Evolutionary conservation across 2,329 filamentous ascomycete genomes (phyloP), one percentile per base, ranked within the genome.

Genomic region (Diplodia seriata): DNA sequence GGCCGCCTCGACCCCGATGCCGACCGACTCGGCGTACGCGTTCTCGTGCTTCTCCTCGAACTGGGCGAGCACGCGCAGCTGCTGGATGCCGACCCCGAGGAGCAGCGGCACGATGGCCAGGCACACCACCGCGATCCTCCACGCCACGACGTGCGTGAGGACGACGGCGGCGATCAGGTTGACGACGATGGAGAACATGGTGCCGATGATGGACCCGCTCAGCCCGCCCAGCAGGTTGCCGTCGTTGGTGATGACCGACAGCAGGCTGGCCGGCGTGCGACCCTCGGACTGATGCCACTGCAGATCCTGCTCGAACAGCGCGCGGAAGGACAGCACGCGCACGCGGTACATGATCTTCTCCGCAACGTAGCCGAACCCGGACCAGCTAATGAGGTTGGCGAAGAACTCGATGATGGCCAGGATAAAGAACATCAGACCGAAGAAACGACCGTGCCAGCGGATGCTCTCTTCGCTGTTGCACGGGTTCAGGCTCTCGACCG

Each of bases 41-140:
- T 81, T 82, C 36, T 82, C 79, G 64, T 86, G 84, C 47, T 81
- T 80, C 38, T 83, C 84, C 69, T 90, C 90, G 20, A 87, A 85
- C 76, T 74, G 83, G 2, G 85, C 84, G 1, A 91, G 83, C 3
- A 88, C 84, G 1, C 84, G 84, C 18, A 93, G 82, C 70, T 91
- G 86, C 85, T 93, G 87, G 70, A 91, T 85, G 0, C 91, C 90
- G 0, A 89, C 85, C 1, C 87, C 88, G 0, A 93, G 82, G 6
- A 92, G 84, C 11, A 93, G 78, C 0, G 91, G 91, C 0, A 93
- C 87, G 9, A 87, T 83, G 0, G 90, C 85, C 6, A 93, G 81
- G 66, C 89, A 90, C 3, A 93, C 90, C 15, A 93, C 78, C 0
- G 90, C 90, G 69, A 93, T 91, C 73, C 87, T 90, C 91, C 91